Percentiles rank a stretch among this genome's conserved stretches.
Conservation (phyloP, 2,329 filamentous ascomycete genomes). For the Talaromyces atroroseus region DNA sequence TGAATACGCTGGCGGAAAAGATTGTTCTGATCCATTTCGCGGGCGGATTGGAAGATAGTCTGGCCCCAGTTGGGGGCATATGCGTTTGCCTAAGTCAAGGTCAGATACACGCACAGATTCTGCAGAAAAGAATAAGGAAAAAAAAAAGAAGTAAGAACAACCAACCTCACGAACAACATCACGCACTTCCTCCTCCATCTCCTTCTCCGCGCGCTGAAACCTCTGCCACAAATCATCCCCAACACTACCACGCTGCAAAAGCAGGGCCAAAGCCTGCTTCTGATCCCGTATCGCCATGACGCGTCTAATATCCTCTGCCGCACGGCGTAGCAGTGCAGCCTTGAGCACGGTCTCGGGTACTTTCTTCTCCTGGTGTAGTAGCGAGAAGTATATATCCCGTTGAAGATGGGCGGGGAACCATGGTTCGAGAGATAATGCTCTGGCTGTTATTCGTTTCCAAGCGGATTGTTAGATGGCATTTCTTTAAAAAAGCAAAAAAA, state of each 20-base stretch:
- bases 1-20: conserved; percentile 68
- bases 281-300: conserved; percentile 83
- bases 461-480: neutral
- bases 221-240: conserved; percentile 95
- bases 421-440: conserved; percentile 78
- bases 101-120: neutral
- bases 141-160: conserved; percentile 9
- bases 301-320: conserved; percentile 86
- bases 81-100: conserved; percentile 69
- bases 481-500: neutral
- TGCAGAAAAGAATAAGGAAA: neutral
- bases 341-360: conserved; percentile 82
- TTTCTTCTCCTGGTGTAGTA: conserved; percentile 74
- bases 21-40: conserved; percentile 87
- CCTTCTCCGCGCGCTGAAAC: conserved; percentile 86
- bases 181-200: conserved; percentile 91
- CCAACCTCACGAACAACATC: conserved; percentile 88
- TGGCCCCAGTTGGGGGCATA: conserved; percentile 86
- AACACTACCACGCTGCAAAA: conserved; percentile 85
- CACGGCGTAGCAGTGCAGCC: conserved; percentile 80
- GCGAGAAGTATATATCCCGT: conserved; percentile 89
- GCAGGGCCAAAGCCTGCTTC: conserved; percentile 77
- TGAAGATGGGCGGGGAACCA: conserved; percentile 92
- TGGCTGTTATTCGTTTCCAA: conserved; percentile 44
- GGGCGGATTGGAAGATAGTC: conserved; percentile 93